Evolutionary conservation across 257 asterid genomes (phyloP).

Genomic region (Asclepias syriaca): DNA sequence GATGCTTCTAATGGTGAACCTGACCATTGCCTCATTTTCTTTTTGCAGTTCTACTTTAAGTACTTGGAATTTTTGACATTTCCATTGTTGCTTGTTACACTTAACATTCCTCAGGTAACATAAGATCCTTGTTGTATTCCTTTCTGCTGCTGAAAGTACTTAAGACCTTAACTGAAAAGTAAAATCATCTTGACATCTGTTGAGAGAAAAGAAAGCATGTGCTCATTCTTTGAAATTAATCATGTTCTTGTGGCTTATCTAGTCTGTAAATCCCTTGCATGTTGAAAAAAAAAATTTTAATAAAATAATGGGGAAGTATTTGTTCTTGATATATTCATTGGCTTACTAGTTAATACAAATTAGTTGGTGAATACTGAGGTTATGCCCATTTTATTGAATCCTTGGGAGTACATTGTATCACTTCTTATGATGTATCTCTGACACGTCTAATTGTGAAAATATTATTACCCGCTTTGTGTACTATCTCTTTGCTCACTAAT

Average conservation of each 20-base stretch:
- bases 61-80: slow-evolving; percentile 66
- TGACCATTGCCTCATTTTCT: slow-evolving; percentile 17
- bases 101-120: slow-evolving; percentile 71
- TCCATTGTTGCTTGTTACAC: slow-evolving; percentile 52
- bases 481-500: not conserved
- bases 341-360: not conserved
- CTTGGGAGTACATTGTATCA: not conserved
- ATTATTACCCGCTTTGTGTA: not conserved
- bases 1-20: slow-evolving; percentile 11
- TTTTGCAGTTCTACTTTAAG: slow-evolving; percentile 49
- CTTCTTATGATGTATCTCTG: not conserved
- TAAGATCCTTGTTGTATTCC: slow-evolving; percentile 6
- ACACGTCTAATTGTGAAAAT: not conserved
- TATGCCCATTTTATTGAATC: not conserved
- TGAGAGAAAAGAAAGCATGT: not conserved
- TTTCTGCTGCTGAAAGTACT: slow-evolving; percentile 6
- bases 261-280: not conserved
- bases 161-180: not conserved
- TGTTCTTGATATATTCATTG: not conserved
- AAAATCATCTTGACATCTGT: slow-evolving; percentile 9
- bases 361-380: not conserved
- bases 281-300: too few relatives aligned
- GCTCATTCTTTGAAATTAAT: not conserved
- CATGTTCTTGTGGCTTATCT: not conserved
- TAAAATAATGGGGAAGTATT: not conserved